Evolutionary conservation across 2,329 filamentous ascomycete species (phyloP), one percentile per base, ranked within the genome.

Genomic region (Polychaeton citri): DNA sequence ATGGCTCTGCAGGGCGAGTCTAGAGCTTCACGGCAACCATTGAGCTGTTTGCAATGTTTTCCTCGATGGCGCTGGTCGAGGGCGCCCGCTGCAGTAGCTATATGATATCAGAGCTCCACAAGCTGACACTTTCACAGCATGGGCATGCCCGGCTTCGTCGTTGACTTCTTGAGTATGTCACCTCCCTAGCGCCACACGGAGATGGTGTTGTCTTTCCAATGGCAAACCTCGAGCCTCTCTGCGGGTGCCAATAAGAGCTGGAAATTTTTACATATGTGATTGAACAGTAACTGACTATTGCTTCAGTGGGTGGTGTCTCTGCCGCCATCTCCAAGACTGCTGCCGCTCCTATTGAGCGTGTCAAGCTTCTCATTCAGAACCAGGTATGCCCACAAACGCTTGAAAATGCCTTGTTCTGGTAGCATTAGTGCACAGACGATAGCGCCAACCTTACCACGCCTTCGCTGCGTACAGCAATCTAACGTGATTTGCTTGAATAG

Each of bases 281-380:
- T 13, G 36, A 13, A 18, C 7, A 33, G 3, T 28, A 15, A 15
- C 24, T 28, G 24, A 28, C 24, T 12, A 28, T 28, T 15, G 12
- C 24, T 7, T 7, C 24, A 28, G 24, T 98, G 90, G 90, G 90
- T 81, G 90, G 90, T 95, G 81, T 98, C 57, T 95, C 90, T 63
- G 90, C 90, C 69, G 90, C 90, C 69, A 87, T 98, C 81, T 98
- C 90, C 66, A 98, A 98, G 86, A 98, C 90, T 56, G 90, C 90
- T 63, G 90, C 90, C 65, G 90, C 90, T 72, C 90, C 90, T 71
- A 98, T 98, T 60, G 90, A 98, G 87, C 90, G 90, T 86, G 81
- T 98, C 73, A 98, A 98, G 87, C 90, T 98, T 64, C 84, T 98
- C 63, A 92, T 98, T 74, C 90, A 98, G 79, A 98, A 98, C 76